Evolutionary conservation across 345 rosid species (phyloP), one percentile per base, ranked within the genome.

Genomic region (Aegle marmelos): DNA sequence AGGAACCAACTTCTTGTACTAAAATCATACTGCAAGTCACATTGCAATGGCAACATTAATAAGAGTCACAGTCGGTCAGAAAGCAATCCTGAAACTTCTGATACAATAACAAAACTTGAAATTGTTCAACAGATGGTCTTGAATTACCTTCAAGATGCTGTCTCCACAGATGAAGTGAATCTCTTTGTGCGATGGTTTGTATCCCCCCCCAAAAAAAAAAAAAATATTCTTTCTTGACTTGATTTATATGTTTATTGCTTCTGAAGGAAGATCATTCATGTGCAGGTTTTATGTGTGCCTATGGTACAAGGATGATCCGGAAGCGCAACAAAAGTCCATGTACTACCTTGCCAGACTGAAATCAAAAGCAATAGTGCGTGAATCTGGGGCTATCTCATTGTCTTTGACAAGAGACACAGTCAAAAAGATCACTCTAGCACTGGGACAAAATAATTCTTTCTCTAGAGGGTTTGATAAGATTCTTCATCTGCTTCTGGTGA

Each of bases 381-480:
- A 91, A 70, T 88, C 94, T 64, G 98, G 92, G 69, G 80, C 87
- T 65, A 80, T 81, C 62, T 83, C 85, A 75, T 90, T 97, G 21
- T 81, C 79, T 65, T 85, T 94, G 85, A 80, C 84, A 16, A 92
- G 98, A 85, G 95, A 90, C 72, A 87, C 90, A 13, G 82, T 90
- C 30, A 96, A 96, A 91, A 92, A 90, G 86, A 90, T 96, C 79
- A 89, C 95, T 73, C 83, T 89, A 86, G 90, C 93, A 34, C 81
- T 96, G 80, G 99, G 98, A 82, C 92, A 89, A 79, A 92, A 94
- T 66, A 96, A 89, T 88, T 94, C 99, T 70, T 96, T 96, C 82
- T 90, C 91, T 77, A 90, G 99, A 87, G 99, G 99, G 82, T 96
- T 96, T 72, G 97, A 96, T 80, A 96, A 94, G 87, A 94, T 96